These are phyloP conservation scores for Apiotrichum gamsii DNA, from an alignment of 1,284 basidiomycete genomes.

Conservation along the genomic window DNA sequence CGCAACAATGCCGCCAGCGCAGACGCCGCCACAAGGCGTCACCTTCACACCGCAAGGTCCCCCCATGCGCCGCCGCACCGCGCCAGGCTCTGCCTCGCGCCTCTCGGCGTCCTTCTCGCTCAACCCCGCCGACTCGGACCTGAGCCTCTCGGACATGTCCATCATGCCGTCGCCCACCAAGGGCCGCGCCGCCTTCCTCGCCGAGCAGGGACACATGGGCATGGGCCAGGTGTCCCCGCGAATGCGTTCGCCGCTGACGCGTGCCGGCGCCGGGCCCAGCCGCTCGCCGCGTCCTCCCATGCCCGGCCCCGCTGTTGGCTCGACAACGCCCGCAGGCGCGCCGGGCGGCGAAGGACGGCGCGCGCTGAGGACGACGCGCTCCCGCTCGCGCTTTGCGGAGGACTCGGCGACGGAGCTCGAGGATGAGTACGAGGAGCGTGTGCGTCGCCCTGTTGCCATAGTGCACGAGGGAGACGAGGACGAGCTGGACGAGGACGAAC, in stretches of 20 bases:
- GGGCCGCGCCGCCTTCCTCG: constrained; percentile 8
- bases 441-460: too few species aligned
- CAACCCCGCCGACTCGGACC: constrained; percentile 7
- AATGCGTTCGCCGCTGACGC: constrained; percentile 10
- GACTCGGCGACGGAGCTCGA: constrained; percentile 53
- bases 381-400: constrained; percentile 22
- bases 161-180: constrained; percentile 5
- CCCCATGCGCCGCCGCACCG: not conserved
- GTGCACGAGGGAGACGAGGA: constrained; percentile 56
- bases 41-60: constrained; percentile 6
- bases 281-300: not conserved
- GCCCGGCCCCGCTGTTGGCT: not conserved
- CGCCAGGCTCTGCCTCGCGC: constrained; percentile 1
- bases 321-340: too few species aligned
- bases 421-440: constrained; percentile 54
- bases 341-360: too few species aligned
- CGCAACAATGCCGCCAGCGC: constrained; percentile 2
- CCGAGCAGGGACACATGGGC: constrained; percentile 18
- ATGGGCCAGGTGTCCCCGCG: constrained; percentile 18
- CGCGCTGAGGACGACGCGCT: constrained; percentile 7
- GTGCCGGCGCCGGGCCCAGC: not conserved
- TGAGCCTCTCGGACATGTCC: constrained; percentile 6
- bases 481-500: constrained; percentile 52
- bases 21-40: constrained; percentile 8
- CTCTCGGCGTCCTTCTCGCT: constrained; percentile 15